A percentile compares a stretch with the other conserved stretches of the same genome.
Conservation (phyloP, 2,329 filamentous ascomycete genomes). For the Coniochaeta ligniaria region DNA sequence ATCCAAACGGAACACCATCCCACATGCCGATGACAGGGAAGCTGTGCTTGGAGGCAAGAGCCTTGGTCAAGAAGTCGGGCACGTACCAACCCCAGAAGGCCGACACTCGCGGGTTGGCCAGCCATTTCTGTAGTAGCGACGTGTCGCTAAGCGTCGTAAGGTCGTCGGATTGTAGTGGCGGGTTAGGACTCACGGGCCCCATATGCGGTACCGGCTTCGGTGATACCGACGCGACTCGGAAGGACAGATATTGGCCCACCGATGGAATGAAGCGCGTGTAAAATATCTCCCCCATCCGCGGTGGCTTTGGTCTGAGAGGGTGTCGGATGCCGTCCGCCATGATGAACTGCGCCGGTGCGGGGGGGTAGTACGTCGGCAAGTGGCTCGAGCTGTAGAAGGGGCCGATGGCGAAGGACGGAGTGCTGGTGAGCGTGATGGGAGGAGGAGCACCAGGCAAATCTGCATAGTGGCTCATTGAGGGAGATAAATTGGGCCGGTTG, state of each 20-base stretch:
- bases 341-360: constrained; percentile 72
- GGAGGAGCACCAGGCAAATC: constrained; percentile 32
- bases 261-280: constrained; percentile 84
- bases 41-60: constrained; percentile 62
- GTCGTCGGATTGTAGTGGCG: constrained; percentile 31
- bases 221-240: constrained; percentile 73
- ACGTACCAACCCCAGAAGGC: constrained; percentile 74
- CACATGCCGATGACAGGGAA: constrained; percentile 91
- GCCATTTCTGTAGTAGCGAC: constrained; percentile 72
- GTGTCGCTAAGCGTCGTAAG: constrained; percentile 42
- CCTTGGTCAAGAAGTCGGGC: constrained; percentile 58
- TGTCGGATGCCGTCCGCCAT: constrained; percentile 75
- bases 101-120: constrained; percentile 76
- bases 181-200: constrained; percentile 45
- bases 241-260: constrained; percentile 76
- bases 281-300: constrained; percentile 83
- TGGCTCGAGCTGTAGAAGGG: constrained; percentile 80
- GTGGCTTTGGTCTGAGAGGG: constrained; percentile 80
- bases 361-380: constrained; percentile 85
- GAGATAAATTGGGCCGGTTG: constrained; percentile 14
- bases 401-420: constrained; percentile 40
- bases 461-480: constrained; percentile 15
- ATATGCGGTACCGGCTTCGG: constrained; percentile 55
- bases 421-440: constrained; percentile 23
- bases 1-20: constrained; percentile 93